Base-by-base conservation (phyloP, 371 early-diverging fungal genomes). In the Syncephalastrum contaminatum region DNA sequence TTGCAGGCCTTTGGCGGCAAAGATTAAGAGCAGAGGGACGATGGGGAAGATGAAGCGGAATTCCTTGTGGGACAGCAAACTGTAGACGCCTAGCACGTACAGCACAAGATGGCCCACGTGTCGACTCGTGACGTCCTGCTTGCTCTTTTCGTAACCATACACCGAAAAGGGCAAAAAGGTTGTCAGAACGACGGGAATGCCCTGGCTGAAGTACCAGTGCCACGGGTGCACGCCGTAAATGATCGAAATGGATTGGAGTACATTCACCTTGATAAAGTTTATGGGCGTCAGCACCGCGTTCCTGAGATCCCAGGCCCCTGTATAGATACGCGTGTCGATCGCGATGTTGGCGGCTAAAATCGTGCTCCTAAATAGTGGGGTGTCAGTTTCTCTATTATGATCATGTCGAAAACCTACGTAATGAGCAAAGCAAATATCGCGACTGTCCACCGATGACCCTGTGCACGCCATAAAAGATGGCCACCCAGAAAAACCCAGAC, bases 141-240 rank as follows among this genome's bases (percentile, higher is more conserved):
- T 18, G 60, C 6, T 62, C 15, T 40, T 44, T 53, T 22, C 48
- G 43, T 16, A 49, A 0, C 76, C 76, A 52, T 43, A 66, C 6
- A 62, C 14, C 16, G 64, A 61, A 8, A 88, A 64, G 2, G 92
- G 92, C 6, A 93, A 58, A 59, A 89, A 77, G 8, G 90, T 87
- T 0, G 89, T 86, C 36, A 87, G 66, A 15, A 96, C 70, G 1
- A 89, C 68, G 0, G 96, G 96, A 12, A 94, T 24, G 14, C 92
- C 94, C 48, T 88, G 90, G 4, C 84, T 70, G 6, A 93, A 51
- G 70, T 97, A 95, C 91, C 93, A 97, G 59, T 95, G 89, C 82
- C 89, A 90, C 4, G 92, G 87, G 36, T 93, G 88, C 12, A 82
- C 77, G 48, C 98, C 98, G 61, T 97, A 97, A 73, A 95, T 94